Percentiles rank a stretch among this genome's conserved stretches.
Conservation (phyloP, 192 early-diverging fungal species). For the Coemansia sp. region DNA sequence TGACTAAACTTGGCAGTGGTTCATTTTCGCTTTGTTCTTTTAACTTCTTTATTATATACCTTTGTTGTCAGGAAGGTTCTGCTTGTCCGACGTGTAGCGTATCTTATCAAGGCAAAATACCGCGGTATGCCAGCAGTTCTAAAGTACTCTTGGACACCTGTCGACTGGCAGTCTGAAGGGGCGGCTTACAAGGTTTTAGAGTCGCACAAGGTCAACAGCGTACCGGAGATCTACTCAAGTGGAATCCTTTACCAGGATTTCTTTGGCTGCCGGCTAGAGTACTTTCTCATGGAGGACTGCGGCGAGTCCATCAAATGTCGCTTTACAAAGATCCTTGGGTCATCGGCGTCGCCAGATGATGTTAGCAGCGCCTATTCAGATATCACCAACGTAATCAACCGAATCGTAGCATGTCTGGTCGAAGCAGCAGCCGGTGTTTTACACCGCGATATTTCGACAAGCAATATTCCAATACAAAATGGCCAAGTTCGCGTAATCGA, state of each 20-base stretch:
- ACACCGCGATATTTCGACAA: no score
- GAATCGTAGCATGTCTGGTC: no score
- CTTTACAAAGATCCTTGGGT: no score
- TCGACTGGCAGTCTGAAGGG: constrained; percentile 5
- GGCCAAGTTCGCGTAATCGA: no score
- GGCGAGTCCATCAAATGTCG: neutral
- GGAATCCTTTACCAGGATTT: constrained; percentile 3
- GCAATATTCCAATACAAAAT: no score
- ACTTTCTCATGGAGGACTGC: constrained; percentile 18
- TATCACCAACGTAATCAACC: no score
- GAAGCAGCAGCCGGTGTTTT: no score
- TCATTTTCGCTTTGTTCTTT: no score
- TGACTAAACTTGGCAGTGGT: no score
- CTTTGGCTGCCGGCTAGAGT: constrained; percentile 23
- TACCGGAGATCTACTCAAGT: constrained; percentile 6
- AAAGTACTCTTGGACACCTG: constrained; percentile 8
- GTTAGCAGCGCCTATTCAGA: no score
- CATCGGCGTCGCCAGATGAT: no score
- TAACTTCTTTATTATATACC: no score
- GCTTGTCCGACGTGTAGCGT: neutral
- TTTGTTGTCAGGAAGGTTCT: neutral
- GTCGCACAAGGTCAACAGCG: neutral
- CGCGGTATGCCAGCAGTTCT: neutral
- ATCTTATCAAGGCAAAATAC: neutral
- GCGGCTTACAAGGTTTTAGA: constrained; percentile 16